phyloP scores from a whole-genome alignment of 1,284 basidiomycete genomes.

The Rhodotorula sp. region DNA sequence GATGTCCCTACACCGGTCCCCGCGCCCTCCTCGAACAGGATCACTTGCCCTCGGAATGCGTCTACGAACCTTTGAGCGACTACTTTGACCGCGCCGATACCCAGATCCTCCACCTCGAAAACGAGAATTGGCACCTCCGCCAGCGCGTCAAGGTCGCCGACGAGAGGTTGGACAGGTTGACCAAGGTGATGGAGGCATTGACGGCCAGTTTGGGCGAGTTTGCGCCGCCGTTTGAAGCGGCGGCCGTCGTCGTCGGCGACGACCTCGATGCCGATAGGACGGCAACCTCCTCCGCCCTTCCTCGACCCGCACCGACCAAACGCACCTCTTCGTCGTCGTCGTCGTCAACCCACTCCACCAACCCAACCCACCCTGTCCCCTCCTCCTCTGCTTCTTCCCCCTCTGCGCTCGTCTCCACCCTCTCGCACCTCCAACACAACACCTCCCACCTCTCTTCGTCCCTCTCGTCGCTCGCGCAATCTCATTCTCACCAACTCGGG shows the following conservation, averaged over 20 bases:
- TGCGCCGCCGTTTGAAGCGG: neutral
- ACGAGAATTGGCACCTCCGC: constrained; percentile 25
- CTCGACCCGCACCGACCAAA: neutral
- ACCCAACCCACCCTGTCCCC: neutral
- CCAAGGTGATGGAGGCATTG: neutral
- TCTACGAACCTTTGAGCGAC: constrained; percentile 30
- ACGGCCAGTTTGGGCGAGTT: constrained; percentile 4
- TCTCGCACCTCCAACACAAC: constrained; percentile 6
- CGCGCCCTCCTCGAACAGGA: constrained; percentile 19
- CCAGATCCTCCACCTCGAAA: constrained; percentile 19
- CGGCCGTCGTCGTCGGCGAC: neutral
- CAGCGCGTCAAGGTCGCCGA: constrained; percentile 1
- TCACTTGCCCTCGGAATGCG: constrained; percentile 30
- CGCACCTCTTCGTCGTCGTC: neutral
- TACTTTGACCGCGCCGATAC: constrained; percentile 14
- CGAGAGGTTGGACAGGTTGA: neutral
- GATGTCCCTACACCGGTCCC: constrained; percentile 17
- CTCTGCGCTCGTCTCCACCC: neutral
- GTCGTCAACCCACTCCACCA: neutral
- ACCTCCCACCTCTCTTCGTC: constrained; percentile 8
- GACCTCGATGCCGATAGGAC: no score
- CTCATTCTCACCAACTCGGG: constrained; percentile 12
- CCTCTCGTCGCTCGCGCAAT: constrained; percentile 18
- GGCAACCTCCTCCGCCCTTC: neutral
- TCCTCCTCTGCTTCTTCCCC: neutral